Evolutionary conservation across 176 grass and related monocot species (phyloP).

Genomic region (Poa annua): DNA sequence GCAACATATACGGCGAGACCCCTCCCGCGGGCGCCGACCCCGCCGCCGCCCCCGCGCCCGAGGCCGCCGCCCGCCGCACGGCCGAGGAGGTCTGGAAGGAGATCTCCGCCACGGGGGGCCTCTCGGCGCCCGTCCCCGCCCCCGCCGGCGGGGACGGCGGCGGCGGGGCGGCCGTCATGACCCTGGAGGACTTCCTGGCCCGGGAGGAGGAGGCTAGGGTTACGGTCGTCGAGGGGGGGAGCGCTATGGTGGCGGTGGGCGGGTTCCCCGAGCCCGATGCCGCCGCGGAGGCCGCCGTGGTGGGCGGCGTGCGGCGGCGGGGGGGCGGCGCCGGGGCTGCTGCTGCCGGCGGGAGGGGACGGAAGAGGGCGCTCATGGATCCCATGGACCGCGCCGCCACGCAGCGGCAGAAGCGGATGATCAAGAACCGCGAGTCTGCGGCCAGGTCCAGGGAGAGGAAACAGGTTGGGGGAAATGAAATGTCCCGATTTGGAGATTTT

Average conservation of each 20-base stretch:
- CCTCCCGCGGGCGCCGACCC: not conserved
- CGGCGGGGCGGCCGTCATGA: slow-evolving; percentile 57
- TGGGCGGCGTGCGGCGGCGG: slow-evolving; percentile 13
- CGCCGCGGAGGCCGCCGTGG: not conserved
- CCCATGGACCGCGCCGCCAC: slow-evolving; percentile 65
- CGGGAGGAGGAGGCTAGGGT: slow-evolving; percentile 62
- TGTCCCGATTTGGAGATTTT: not conserved
- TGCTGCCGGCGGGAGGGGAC: slow-evolving; percentile 45
- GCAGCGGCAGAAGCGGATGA: slow-evolving; percentile 98
- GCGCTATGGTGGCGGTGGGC: slow-evolving; percentile 38
- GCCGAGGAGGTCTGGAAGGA: slow-evolving; percentile 89
- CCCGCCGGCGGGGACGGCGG: not conserved
- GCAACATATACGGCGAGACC: slow-evolving; percentile 63
- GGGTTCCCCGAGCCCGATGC: slow-evolving; percentile 37
- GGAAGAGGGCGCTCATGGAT: slow-evolving; percentile 73
- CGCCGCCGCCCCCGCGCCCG: slow-evolving; percentile 23
- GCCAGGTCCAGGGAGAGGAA: slow-evolving; percentile 96
- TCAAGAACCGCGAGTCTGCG: slow-evolving; percentile 97
- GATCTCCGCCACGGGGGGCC: slow-evolving; percentile 56
- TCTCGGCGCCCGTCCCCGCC: slow-evolving; percentile 25
- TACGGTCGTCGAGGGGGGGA: not conserved
- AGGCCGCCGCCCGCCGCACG: slow-evolving; percentile 40
- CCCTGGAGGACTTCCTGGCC: slow-evolving; percentile 94
- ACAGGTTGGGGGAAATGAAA: slow-evolving; percentile 54
- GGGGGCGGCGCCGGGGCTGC: slow-evolving; percentile 12